Base-by-base conservation (phyloP, 2,329 filamentous ascomycete genomes). In the Fusarium guadeloupense region DNA sequence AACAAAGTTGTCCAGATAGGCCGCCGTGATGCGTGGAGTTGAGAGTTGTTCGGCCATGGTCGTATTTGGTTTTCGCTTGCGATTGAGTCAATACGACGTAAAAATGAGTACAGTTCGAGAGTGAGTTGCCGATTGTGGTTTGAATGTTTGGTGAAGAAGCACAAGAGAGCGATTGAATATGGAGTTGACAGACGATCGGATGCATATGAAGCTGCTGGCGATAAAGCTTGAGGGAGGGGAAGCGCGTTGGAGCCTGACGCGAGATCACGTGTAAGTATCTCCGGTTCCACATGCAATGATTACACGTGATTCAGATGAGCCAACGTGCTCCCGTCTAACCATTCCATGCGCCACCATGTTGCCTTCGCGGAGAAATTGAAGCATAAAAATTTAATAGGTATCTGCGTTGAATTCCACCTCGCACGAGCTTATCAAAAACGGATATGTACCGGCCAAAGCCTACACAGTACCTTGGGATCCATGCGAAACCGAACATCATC, bases 1-100 rank as follows among this genome's bases (percentile, higher is more conserved):
- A 65, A 88, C 82, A 78, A 93, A 96, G 71, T 83, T 83, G 73
- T 92, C 86, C 54, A 98, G 89, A 77, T 94, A 90, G 34, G 83
- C 79, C 47, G 90, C 90, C 41, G 91, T 92, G 74, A 97, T 87
- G 75, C 95, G 93, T 25, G 95, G 94, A 42, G 92, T 86, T 21
- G 83, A 82, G 56, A 80, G 88, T 69, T 88, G 80, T 72, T 93
- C 76, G 13, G 76, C 83, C 90, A 94, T 94, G 63, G 54, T 78
- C 26, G 45, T 39, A 14, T 54, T 66, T 60, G 55, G 50, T 55
- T 59, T 61, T 59, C 8, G 19, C 21, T 30, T 17, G n/a, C 9
- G 37, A 43, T 9, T 17, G 21, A 46, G n/a, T 6, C 8, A 33
- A 59, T 9, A 1, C 4, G n/a, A 25, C 30, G 26, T 4, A 23